Percentiles rank a stretch among this genome's conserved stretches.
These are phyloP conservation scores for Pistacia vera DNA, from an alignment of 345 rosid species.

Conservation along the genomic window DNA sequence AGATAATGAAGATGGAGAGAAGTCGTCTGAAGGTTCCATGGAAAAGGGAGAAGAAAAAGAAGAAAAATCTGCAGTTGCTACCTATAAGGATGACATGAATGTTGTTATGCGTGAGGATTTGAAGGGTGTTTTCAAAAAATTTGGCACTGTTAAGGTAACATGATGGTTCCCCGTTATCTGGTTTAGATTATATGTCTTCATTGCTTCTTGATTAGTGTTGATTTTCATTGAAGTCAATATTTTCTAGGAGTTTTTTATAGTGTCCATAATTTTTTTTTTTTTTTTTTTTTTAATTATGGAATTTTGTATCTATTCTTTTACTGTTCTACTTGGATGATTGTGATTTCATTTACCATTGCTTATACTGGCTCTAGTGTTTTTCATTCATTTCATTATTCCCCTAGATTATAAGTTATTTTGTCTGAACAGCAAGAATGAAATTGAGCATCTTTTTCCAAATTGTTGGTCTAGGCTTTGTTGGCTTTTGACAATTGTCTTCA, in stretches of 20 bases:
- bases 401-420: neutral
- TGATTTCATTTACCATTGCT: neutral
- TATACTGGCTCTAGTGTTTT: neutral
- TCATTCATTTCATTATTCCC: neutral
- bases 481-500: slow-evolving; percentile 9
- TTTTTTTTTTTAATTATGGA: neutral
- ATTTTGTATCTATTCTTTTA: neutral
- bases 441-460: neutral
- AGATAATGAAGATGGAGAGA: slow-evolving; percentile 35
- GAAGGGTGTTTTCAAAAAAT: slow-evolving; percentile 65
- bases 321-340: neutral
- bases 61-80: slow-evolving; percentile 46
- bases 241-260: neutral
- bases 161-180: slow-evolving; percentile 9
- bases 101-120: slow-evolving; percentile 93
- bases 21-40: slow-evolving; percentile 42
- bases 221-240: neutral
- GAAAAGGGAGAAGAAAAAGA: slow-evolving; percentile 45
- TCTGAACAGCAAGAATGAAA: neutral
- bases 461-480: neutral
- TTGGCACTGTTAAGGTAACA: slow-evolving; percentile 84
- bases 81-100: slow-evolving; percentile 55
- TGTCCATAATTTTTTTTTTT: neutral
- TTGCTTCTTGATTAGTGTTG: slow-evolving; percentile 10
- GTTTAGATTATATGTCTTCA: neutral